Evolutionary conservation across 2,329 filamentous ascomycete genomes (phyloP).

Genomic region (Penicillium sp.): DNA sequence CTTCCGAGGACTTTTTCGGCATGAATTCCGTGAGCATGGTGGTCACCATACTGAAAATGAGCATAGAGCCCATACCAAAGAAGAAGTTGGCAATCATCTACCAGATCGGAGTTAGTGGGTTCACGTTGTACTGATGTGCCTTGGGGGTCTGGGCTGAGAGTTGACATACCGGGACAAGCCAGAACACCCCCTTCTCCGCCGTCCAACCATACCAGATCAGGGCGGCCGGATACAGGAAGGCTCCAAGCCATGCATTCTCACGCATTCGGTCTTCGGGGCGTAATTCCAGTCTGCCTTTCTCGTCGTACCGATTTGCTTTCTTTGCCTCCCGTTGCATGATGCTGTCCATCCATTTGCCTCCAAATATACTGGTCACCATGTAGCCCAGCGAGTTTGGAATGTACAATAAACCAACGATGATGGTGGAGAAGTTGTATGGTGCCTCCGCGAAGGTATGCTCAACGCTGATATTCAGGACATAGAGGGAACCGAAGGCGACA

Average conservation of each 20-base stretch:
- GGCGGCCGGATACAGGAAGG: slow-evolving; percentile 65
- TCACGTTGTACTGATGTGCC: not conserved
- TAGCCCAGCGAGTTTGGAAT: slow-evolving; percentile 75
- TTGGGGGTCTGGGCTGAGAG: not conserved
- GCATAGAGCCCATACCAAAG: slow-evolving; percentile 75
- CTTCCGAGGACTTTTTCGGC: slow-evolving; percentile 65
- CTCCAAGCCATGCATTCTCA: slow-evolving; percentile 76
- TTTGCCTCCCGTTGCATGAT: slow-evolving; percentile 77
- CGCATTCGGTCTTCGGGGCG: slow-evolving; percentile 78
- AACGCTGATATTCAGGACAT: slow-evolving; percentile 73
- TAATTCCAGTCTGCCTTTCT: slow-evolving; percentile 62
- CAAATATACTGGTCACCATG: slow-evolving; percentile 63
- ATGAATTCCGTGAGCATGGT: slow-evolving; percentile 87
- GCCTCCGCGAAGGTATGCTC: slow-evolving; percentile 64
- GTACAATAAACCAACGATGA: slow-evolving; percentile 73
- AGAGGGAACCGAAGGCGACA: slow-evolving; percentile 72
- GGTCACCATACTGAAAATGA: slow-evolving; percentile 69
- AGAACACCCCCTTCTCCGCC: slow-evolving; percentile 59
- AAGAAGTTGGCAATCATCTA: slow-evolving; percentile 64
- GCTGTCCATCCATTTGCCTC: slow-evolving; percentile 72
- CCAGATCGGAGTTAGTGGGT: slow-evolving; percentile 3
- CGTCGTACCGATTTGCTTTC: slow-evolving; percentile 67
- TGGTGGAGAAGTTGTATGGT: slow-evolving; percentile 67
- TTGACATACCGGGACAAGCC: slow-evolving; percentile 53
- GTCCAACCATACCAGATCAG: slow-evolving; percentile 79